These are phyloP conservation scores for Diaporthe destruens DNA, from an alignment of 2,329 filamentous ascomycete species.

Conservation along the genomic window DNA sequence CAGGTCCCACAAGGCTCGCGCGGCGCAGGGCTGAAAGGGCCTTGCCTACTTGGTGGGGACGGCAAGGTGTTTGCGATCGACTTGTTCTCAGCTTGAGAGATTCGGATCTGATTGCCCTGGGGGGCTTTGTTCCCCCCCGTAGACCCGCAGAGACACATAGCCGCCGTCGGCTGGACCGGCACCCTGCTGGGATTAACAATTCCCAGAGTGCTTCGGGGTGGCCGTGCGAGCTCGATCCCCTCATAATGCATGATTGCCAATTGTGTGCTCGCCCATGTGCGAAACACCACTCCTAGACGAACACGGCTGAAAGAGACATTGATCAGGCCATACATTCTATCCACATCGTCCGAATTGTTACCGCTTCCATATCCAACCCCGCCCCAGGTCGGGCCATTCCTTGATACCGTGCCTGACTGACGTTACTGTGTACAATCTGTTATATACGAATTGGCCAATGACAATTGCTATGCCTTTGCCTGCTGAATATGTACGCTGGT, in stretches of 20 bases:
- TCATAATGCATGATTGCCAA: conserved; percentile 2
- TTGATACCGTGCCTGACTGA: background rate
- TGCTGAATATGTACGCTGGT: conserved; percentile 19
- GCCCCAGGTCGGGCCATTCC: no score
- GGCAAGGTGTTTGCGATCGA: conserved; percentile 1
- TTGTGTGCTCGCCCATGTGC: background rate
- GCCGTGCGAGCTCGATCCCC: background rate
- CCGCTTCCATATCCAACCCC: background rate
- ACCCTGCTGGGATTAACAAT: background rate
- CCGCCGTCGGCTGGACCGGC: background rate
- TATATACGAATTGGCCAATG: conserved; percentile 24
- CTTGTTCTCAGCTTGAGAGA: background rate
- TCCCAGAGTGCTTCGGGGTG: background rate
- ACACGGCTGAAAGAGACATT: background rate
- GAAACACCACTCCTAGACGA: conserved; percentile 6
- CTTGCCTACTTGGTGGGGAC: background rate
- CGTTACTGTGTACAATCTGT: conserved; percentile 8
- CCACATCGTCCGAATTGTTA: background rate
- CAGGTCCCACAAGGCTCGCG: conserved; percentile 20
- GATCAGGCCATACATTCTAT: background rate
- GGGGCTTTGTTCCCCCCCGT: background rate
- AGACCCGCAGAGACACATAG: background rate
- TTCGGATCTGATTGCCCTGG: conserved; percentile 2
- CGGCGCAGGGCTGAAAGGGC: background rate
- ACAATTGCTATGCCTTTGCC: conserved; percentile 2